Evolutionary conservation across 441 rosid genomes (phyloP).

Genomic region (Breynia disticha): DNA sequence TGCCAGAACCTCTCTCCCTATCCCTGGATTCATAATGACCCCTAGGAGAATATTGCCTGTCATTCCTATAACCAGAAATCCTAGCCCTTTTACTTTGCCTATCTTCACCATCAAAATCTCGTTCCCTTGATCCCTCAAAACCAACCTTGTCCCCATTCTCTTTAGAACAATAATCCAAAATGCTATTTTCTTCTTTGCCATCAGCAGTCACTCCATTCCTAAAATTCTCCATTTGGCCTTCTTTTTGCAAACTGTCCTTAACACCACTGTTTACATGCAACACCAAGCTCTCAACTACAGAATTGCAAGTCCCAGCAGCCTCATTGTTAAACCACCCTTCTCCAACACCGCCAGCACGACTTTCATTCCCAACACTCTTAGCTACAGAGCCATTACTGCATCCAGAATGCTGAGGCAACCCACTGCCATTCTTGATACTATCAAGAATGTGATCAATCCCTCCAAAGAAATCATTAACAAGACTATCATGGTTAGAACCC

Average conservation of each 20-base stretch:
- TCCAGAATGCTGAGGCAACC: conserved; percentile 32
- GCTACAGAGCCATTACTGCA: not conserved
- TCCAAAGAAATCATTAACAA: conserved; percentile 67
- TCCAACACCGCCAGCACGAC: conserved; percentile 18
- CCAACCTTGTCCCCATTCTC: conserved; percentile 31
- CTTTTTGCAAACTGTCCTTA: conserved; percentile 14
- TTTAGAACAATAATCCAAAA: conserved; percentile 17
- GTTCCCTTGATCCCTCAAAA: conserved; percentile 21
- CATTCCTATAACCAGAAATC: conserved; percentile 29
- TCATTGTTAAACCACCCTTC: conserved; percentile 18
- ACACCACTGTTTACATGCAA: conserved; percentile 20
- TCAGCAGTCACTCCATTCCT: conserved; percentile 14
- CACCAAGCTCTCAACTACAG: conserved; percentile 13
- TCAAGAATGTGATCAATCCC: conserved; percentile 92
- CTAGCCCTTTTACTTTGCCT: conserved; percentile 47
- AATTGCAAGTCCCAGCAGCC: conserved; percentile 16
- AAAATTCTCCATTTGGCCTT: conserved; percentile 17
- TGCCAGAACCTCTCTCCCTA: conserved; percentile 39
- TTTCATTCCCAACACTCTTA: conserved; percentile 17
- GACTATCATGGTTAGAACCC: conserved; percentile 28
- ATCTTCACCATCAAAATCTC: conserved; percentile 37
- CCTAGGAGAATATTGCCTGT: conserved; percentile 29
- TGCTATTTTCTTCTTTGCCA: conserved; percentile 17
- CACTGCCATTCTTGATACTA: conserved; percentile 72
- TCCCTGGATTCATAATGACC: conserved; percentile 41